phyloP scores from a whole-genome alignment of 2,329 filamentous ascomycete genomes.

The Penicillium capsulatum region DNA sequence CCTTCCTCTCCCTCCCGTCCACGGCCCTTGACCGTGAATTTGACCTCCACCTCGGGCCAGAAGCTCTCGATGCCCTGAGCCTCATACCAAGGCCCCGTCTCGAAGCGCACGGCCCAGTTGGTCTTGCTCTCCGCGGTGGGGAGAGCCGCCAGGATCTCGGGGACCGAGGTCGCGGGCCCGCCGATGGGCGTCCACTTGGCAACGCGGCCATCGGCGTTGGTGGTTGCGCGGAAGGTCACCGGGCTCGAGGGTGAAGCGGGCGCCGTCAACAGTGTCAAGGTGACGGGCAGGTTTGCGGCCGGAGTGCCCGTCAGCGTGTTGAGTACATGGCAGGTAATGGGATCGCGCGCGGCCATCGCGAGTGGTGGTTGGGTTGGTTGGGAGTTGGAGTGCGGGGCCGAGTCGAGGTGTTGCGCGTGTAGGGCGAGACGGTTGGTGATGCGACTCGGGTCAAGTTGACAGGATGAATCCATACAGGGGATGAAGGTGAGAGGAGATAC shows the following conservation, averaged over 20 bases:
- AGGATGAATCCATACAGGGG: constrained; percentile 21
- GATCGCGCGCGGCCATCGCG: constrained; percentile 39
- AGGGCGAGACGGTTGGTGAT: constrained; percentile 32
- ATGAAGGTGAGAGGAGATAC: constrained; percentile 1
- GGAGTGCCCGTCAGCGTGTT: constrained; percentile 47
- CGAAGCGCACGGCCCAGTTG: constrained; percentile 46
- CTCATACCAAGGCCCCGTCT: constrained; percentile 46
- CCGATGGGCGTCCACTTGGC: constrained; percentile 38
- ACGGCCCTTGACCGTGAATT: constrained; percentile 47
- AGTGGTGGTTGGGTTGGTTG: constrained; percentile 12
- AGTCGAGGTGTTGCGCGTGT: constrained; percentile 32
- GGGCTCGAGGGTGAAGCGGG: constrained; percentile 26
- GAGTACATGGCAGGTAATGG: constrained; percentile 50
- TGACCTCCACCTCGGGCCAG: constrained; percentile 50
- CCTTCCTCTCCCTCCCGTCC: constrained; percentile 39
- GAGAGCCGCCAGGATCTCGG: constrained; percentile 33
- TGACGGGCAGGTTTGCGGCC: constrained; percentile 46
- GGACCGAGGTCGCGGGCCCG: constrained; percentile 21
- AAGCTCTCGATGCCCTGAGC: constrained; percentile 47
- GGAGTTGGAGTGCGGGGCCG: constrained; percentile 12
- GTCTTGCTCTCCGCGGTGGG: constrained; percentile 38
- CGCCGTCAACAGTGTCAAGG: constrained; percentile 56
- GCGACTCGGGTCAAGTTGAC: constrained; percentile 21
- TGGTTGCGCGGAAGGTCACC: constrained; percentile 37
- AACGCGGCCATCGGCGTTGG: constrained; percentile 46